These are phyloP conservation scores for Neurospora sp. DNA, from an alignment of 2,329 filamentous ascomycete species.

Conservation along the genomic window DNA sequence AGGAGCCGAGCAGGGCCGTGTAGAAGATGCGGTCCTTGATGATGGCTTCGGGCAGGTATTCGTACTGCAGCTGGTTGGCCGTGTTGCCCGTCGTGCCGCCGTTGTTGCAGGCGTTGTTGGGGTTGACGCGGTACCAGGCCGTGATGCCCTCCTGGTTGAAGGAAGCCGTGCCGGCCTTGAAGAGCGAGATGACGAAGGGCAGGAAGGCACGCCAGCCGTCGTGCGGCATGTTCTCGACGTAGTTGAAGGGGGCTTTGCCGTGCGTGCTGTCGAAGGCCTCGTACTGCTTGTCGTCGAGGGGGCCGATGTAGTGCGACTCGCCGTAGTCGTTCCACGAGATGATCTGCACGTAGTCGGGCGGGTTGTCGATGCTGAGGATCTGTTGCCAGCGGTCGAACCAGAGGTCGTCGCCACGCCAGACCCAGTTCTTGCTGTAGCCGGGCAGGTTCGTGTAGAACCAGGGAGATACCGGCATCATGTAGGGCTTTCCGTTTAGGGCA, in stretches of 20 bases:
- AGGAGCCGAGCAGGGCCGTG: slow-evolving; percentile 23
- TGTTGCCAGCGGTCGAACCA: slow-evolving; percentile 50
- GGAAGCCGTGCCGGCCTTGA: slow-evolving; percentile 31
- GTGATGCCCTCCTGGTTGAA: slow-evolving; percentile 21
- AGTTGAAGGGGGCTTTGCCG: slow-evolving; percentile 33
- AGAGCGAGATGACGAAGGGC: slow-evolving; percentile 39
- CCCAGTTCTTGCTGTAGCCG: slow-evolving; percentile 49
- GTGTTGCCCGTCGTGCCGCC: slow-evolving; percentile 25
- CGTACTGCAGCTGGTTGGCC: slow-evolving; percentile 17
- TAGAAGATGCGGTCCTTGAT: slow-evolving; percentile 20
- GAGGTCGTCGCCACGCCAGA: slow-evolving; percentile 47
- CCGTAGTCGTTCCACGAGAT: slow-evolving; percentile 42
- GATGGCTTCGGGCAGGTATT: slow-evolving; percentile 12
- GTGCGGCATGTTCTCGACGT: slow-evolving; percentile 38
- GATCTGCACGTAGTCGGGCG: slow-evolving; percentile 20
- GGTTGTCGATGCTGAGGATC: slow-evolving; percentile 27
- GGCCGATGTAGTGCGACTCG: slow-evolving; percentile 43
- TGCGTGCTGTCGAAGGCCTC: slow-evolving; percentile 33
- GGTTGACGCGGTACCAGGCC: slow-evolving; percentile 25
- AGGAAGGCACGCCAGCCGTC: slow-evolving; percentile 38
- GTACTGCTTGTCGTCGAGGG: slow-evolving; percentile 27
- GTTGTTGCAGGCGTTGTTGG: slow-evolving; percentile 16
- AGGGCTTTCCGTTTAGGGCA: slow-evolving; percentile 25
- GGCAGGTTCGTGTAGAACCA: slow-evolving; percentile 53
- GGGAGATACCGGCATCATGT: slow-evolving; percentile 47